Evolutionary conservation across 331 rosid genomes (phyloP), one percentile per base, ranked within the genome.

Genomic region (Phaseolus coccineus): DNA sequence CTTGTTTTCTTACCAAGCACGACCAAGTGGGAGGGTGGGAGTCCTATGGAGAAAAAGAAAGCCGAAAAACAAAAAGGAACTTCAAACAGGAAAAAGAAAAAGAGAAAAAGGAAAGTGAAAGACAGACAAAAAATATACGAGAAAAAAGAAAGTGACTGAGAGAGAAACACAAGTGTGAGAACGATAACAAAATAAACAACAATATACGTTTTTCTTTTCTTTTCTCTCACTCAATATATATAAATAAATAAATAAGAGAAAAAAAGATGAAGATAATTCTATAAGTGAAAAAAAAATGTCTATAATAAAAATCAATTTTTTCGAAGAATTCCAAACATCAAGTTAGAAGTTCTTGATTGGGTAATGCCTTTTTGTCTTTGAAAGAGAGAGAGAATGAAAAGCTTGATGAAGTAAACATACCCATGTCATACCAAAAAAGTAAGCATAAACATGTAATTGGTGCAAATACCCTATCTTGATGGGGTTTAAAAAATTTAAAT

Each of bases 61-160:
- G 84, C 83, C 77, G 65, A 75, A 86, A 92, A 91, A 87, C 88
- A 89, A 89, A 94, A 89, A 87, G 88, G 85, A 78, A 57, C 82
- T 58, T n/a, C 84, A 77, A 88, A 82, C 88, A 82, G 83, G 84
- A 82, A 89, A 89, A 88, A 88, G 86, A 82, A 91, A 88, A 92
- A 82, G 87, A 46, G 58, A 76, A 76, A 83, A 85, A 80, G 63
- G 82, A 80, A 82, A 77, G 77, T 57, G 76, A 80, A 72, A 84
- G 78, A 74, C 57, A 27, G 35, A 33, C 75, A 76, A 42, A 71
- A 81, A 85, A 77, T 77, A 77, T 72, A 50, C 16, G 11, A 81
- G 73, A 73, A 81, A 19, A 77, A 65, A 11, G 73, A 72, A 42
- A 42, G 3, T 42, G 3, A 42, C 0, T 42, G 50, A 53, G 47